Evolutionary conservation across 805 yeast species (phyloP).

Genomic region (Barnettozyma vustinii): DNA sequence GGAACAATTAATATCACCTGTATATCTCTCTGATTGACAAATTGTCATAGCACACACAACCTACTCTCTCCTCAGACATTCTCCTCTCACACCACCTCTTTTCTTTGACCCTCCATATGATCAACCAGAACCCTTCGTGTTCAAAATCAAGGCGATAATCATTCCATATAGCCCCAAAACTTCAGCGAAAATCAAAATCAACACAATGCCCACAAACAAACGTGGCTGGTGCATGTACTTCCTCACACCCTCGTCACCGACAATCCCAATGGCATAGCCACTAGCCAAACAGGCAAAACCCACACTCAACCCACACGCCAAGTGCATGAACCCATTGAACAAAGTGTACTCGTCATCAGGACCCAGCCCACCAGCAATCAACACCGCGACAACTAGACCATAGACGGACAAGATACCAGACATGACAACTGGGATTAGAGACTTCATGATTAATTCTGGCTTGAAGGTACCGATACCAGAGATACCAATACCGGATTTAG

Average conservation of each 20-base stretch:
- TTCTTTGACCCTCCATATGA: not conserved
- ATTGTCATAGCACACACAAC: not conserved
- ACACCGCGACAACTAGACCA: slow-evolving; percentile 93
- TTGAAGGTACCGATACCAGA: slow-evolving; percentile 96
- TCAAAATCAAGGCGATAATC: slow-evolving; percentile 89
- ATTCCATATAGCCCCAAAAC: slow-evolving; percentile 89
- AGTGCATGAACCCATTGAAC: slow-evolving; percentile 96
- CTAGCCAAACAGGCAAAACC: slow-evolving; percentile 96
- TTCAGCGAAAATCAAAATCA: slow-evolving; percentile 86
- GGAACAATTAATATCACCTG: not conserved
- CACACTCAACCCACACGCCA: slow-evolving; percentile 92
- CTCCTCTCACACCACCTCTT: not conserved
- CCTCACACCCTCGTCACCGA: slow-evolving; percentile 90
- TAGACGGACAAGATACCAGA: slow-evolving; percentile 96
- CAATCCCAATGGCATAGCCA: slow-evolving; percentile 94
- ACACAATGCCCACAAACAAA: slow-evolving; percentile 82
- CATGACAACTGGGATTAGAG: slow-evolving; percentile 96
- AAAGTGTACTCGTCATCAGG: slow-evolving; percentile 78
- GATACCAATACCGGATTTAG: slow-evolving; percentile 97
- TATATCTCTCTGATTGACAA: not conserved
- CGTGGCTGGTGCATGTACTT: slow-evolving; percentile 84
- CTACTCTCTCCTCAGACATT: too few relatives aligned
- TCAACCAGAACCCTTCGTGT: slow-evolving; percentile 76
- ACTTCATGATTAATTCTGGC: slow-evolving; percentile 95
- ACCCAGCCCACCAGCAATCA: slow-evolving; percentile 85